Conservation (phyloP, 768 basidiomycete genomes). For the Galerina marginata region DNA sequence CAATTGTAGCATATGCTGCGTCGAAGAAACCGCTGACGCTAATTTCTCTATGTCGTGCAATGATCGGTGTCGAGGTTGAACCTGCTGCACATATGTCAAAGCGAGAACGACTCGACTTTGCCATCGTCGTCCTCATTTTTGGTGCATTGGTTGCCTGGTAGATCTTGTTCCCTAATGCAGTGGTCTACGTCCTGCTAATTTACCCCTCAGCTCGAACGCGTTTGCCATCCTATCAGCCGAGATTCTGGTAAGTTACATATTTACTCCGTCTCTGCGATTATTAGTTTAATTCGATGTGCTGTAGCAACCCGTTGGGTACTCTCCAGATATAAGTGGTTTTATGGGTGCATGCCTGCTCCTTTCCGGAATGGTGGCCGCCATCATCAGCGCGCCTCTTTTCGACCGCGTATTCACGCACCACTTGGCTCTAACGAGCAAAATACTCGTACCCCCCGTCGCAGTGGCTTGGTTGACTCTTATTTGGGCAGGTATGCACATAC, state of each 20-base stretch:
- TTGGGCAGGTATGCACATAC: slow-evolving; percentile 68
- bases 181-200: neutral
- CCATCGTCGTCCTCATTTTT: slow-evolving; percentile 62
- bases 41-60: slow-evolving; percentile 55
- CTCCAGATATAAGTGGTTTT: slow-evolving; percentile 65
- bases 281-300: neutral
- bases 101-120: slow-evolving; percentile 75
- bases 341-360: slow-evolving; percentile 72
- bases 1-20: slow-evolving; percentile 58
- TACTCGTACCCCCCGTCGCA: slow-evolving; percentile 66
- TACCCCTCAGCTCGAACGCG: slow-evolving; percentile 52
- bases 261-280: neutral
- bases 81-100: slow-evolving; percentile 61
- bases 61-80: slow-evolving; percentile 49
- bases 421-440: slow-evolving; percentile 62
- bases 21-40: slow-evolving; percentile 64
- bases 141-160: slow-evolving; percentile 69
- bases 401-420: slow-evolving; percentile 84
- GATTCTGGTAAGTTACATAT: slow-evolving; percentile 58
- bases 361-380: slow-evolving; percentile 71
- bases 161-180: slow-evolving; percentile 23
- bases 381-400: slow-evolving; percentile 74
- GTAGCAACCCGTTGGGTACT: slow-evolving; percentile 78
- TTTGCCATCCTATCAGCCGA: slow-evolving; percentile 73
- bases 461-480: slow-evolving; percentile 74